phyloP scores from a whole-genome alignment of 2,329 filamentous ascomycete genomes.

The Plectosphaerella cucumerina region DNA sequence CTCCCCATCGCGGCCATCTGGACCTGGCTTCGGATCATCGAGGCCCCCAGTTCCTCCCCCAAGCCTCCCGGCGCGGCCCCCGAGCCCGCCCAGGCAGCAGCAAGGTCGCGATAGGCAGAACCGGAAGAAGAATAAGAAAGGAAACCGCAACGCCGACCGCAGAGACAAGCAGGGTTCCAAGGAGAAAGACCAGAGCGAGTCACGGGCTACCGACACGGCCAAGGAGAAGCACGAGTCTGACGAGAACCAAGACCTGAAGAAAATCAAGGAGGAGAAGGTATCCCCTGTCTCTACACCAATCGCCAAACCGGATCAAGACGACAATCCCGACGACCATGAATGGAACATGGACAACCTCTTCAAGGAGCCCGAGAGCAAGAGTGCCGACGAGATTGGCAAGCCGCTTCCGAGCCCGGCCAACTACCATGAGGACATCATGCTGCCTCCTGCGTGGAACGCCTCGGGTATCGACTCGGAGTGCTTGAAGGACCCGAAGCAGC shows the following conservation, averaged over 20 bases:
- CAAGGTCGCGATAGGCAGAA: not conserved
- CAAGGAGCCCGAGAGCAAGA: constrained; percentile 26
- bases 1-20: not conserved
- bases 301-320: constrained; percentile 12
- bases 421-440: constrained; percentile 40
- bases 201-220: constrained; percentile 3
- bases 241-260: constrained; percentile 17
- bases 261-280: no score
- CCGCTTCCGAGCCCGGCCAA: constrained; percentile 30
- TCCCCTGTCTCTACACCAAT: not conserved
- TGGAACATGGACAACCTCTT: constrained; percentile 36
- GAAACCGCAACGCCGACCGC: constrained; percentile 17
- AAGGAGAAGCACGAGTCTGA: constrained; percentile 11
- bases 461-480: constrained; percentile 39
- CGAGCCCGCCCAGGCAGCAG: not conserved
- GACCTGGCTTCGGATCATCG: constrained; percentile 2
- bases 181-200: constrained; percentile 14
- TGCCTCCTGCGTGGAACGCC: constrained; percentile 39
- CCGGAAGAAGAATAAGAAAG: not conserved
- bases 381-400: constrained; percentile 42
- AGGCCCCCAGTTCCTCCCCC: not conserved
- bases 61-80: not conserved
- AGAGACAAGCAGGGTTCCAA: constrained; percentile 15
- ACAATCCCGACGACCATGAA: constrained; percentile 29
- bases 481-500: constrained; percentile 33